Percentiles rank a stretch among this genome's conserved stretches.
These are phyloP conservation scores for Suillus brevipes DNA, from an alignment of 768 basidiomycete genomes.

Conservation along the genomic window DNA sequence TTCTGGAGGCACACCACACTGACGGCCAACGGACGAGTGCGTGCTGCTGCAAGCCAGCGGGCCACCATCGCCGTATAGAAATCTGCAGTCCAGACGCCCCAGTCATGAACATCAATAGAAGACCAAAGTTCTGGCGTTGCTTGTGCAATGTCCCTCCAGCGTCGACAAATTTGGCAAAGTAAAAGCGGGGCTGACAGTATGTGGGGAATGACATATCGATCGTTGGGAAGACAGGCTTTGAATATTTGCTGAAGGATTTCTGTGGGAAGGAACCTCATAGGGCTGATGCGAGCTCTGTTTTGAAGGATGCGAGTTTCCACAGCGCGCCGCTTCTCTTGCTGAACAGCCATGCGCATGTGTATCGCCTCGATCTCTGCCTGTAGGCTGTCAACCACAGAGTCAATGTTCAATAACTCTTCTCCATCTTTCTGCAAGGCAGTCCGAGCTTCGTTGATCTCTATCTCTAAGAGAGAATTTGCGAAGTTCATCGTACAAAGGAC, in stretches of 20 bases:
- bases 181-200: conserved; percentile 29
- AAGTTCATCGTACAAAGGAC: not conserved
- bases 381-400: not conserved
- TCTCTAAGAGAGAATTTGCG: not conserved
- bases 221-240: conserved; percentile 25
- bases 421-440: not conserved
- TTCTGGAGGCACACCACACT: conserved; percentile 12
- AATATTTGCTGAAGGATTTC: conserved; percentile 36
- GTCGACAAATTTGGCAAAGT: conserved; percentile 34
- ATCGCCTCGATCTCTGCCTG: not conserved
- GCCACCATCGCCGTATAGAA: conserved; percentile 26
- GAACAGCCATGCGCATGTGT: conserved; percentile 17
- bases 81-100: conserved; percentile 31
- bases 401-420: not conserved
- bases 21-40: conserved; percentile 25
- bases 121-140: conserved; percentile 35
- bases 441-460: conserved; percentile 2
- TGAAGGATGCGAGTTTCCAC: conserved; percentile 19
- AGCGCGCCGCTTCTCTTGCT: conserved; percentile 21
- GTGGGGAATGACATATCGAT: conserved; percentile 23
- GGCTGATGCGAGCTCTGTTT: conserved; percentile 30
- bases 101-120: conserved; percentile 27
- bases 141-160: conserved; percentile 31
- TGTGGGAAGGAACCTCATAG: conserved; percentile 29
- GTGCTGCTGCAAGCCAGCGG: conserved; percentile 23